These are phyloP conservation scores for Licmophora abbreviata DNA, from an alignment of 108 stramenopile species.

Conservation along the genomic window DNA sequence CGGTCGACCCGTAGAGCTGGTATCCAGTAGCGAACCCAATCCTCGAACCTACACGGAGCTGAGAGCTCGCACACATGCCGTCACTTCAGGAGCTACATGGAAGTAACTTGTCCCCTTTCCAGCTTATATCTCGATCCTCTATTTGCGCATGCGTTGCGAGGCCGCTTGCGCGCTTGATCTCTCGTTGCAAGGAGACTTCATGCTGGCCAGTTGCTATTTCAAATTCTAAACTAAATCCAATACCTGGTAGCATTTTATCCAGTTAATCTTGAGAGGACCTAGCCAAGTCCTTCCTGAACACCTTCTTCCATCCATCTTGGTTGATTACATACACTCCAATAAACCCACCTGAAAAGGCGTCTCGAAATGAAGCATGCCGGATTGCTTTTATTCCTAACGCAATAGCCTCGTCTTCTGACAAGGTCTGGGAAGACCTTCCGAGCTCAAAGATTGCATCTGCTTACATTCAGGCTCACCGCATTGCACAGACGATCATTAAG, in stretches of 20 bases:
- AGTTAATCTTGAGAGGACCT: not conserved
- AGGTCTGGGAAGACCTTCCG: not conserved
- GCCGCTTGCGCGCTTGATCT: too few relatives aligned
- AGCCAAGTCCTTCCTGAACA: slow-evolving; percentile 77
- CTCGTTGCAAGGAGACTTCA: too few relatives aligned
- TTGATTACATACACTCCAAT: slow-evolving; percentile 82
- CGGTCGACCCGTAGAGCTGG: not conserved
- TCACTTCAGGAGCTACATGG: too few relatives aligned
- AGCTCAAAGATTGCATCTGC: not conserved
- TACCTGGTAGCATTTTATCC: too few relatives aligned
- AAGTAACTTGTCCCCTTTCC: too few relatives aligned
- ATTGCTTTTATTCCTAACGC: slow-evolving; percentile 81
- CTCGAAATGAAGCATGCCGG: slow-evolving; percentile 84
- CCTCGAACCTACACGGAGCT: too few relatives aligned
- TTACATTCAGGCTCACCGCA: not conserved
- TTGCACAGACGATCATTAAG: not conserved
- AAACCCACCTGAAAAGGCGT: slow-evolving; percentile 76
- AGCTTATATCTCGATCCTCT: too few relatives aligned
- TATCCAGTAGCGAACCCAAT: too few relatives aligned
- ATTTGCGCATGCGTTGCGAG: too few relatives aligned
- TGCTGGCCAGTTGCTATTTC: too few relatives aligned
- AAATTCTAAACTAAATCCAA: too few relatives aligned
- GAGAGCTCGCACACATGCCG: too few relatives aligned
- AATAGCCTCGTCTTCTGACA: slow-evolving; percentile 74
- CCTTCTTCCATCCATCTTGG: slow-evolving; percentile 64